Percentiles rank a stretch among this genome's conserved stretches.
phyloP scores from a whole-genome alignment of 768 basidiomycete species.

The Sporobolomyces roseus region DNA sequence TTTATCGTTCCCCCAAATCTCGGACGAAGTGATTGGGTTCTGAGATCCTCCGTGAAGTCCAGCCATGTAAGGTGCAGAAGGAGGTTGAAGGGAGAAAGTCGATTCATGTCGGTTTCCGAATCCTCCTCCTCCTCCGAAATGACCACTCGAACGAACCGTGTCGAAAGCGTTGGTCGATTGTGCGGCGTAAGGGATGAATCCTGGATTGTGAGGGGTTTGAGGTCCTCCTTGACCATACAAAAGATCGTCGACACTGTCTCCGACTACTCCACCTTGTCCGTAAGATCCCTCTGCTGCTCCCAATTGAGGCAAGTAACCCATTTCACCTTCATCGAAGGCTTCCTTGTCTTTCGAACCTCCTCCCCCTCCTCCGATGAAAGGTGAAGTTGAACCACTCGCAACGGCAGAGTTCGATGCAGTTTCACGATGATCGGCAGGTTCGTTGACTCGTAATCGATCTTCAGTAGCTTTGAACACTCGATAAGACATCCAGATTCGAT shows the following conservation, averaged over 20 bases:
- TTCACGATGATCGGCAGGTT: constrained; percentile 57
- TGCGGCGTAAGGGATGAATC: constrained; percentile 22
- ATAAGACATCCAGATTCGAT: constrained; percentile 80
- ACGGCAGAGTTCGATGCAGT: constrained; percentile 2
- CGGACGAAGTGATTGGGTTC: constrained; percentile 15
- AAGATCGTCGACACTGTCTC: constrained; percentile 39
- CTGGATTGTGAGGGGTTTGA: constrained; percentile 3
- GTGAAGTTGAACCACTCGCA: neutral
- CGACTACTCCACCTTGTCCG: constrained; percentile 1
- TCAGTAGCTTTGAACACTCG: constrained; percentile 77
- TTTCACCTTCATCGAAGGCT: constrained; percentile 3
- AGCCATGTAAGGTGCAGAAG: constrained; percentile 34
- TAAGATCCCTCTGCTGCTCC: constrained; percentile 10
- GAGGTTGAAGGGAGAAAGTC: constrained; percentile 21
- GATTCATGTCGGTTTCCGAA: constrained; percentile 9
- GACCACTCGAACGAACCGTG: constrained; percentile 21
- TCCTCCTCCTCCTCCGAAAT: constrained; percentile 6
- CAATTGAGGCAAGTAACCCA: constrained; percentile 24
- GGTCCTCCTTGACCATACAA: constrained; percentile 22
- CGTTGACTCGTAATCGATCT: constrained; percentile 71
- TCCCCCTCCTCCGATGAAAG: neutral
- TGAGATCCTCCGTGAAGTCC: constrained; percentile 21
- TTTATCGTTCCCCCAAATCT: constrained; percentile 39
- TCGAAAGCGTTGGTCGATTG: constrained; percentile 26
- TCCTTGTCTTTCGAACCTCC: constrained; percentile 32